Evolutionary conservation across 2,329 filamentous ascomycete species (phyloP).

Genomic region (Basipetospora chlamydospora): DNA sequence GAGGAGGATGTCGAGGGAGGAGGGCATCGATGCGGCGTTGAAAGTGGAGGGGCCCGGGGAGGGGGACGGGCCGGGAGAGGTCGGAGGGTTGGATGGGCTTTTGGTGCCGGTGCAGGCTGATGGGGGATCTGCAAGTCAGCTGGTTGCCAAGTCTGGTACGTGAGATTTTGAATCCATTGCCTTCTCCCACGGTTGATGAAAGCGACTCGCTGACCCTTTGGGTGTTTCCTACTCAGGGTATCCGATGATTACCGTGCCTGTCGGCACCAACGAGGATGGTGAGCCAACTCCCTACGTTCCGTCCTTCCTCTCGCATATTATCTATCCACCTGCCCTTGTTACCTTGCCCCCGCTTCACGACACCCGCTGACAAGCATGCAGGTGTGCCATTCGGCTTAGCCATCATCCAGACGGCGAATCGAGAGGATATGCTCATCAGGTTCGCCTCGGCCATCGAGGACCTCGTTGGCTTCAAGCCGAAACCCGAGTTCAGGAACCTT

Average conservation of each 20-base stretch:
- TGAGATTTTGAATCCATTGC: too few relatives aligned
- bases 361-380: too few relatives aligned
- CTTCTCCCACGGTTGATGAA: too few relatives aligned
- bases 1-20: constrained; percentile 36
- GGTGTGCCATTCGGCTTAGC: constrained; percentile 28
- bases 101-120: constrained; percentile 46
- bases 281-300: too few relatives aligned
- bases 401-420: constrained; percentile 45
- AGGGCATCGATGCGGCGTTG: constrained; percentile 57
- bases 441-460: constrained; percentile 52
- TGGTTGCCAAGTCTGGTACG: constrained; percentile 55
- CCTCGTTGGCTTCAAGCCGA: constrained; percentile 14
- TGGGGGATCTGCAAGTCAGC: constrained; percentile 52
- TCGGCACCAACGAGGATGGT: constrained; percentile 33
- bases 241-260: constrained; percentile 56
- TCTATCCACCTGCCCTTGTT: too few relatives aligned
- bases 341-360: too few relatives aligned
- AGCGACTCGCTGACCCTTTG: too few relatives aligned
- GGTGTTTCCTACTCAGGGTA: too few relatives aligned
- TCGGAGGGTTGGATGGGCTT: constrained; percentile 45
- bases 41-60: constrained; percentile 20
- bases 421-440: constrained; percentile 40
- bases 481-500: not conserved
- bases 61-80: too few relatives aligned
- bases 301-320: too few relatives aligned